These are phyloP conservation scores for Liquidambar formosana DNA, from an alignment of 164 flowering plant genomes.

Conservation along the genomic window DNA sequence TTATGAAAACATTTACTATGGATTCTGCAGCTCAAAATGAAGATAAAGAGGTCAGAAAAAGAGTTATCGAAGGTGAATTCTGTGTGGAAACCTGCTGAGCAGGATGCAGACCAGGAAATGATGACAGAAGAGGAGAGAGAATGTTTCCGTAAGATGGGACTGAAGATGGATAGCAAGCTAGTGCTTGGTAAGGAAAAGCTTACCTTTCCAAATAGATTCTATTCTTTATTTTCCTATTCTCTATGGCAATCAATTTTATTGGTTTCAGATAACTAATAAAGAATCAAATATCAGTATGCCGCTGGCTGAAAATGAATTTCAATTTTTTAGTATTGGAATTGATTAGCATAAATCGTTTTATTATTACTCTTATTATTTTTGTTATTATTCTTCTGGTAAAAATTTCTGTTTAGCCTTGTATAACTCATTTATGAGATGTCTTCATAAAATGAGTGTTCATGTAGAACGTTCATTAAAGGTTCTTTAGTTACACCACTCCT, in stretches of 20 bases:
- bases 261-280: background rate
- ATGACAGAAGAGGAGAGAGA: slow-evolving; percentile 80
- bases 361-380: no score
- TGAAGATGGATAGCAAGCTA: slow-evolving; percentile 57
- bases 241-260: background rate
- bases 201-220: background rate
- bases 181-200: slow-evolving; percentile 66
- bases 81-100: slow-evolving; percentile 49
- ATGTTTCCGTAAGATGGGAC: slow-evolving; percentile 60
- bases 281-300: background rate
- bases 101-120: slow-evolving; percentile 60
- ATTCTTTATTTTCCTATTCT: background rate
- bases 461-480: background rate
- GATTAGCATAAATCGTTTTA: background rate
- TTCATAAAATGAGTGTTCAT: no score
- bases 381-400: no score
- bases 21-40: slow-evolving; percentile 64
- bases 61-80: slow-evolving; percentile 53
- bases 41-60: slow-evolving; percentile 61
- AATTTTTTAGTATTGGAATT: background rate
- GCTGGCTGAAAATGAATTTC: background rate
- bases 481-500: background rate
- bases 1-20: background rate
- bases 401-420: no score
- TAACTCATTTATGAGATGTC: no score